Conservation (phyloP, 140 eudicot genomes). For the Erigeron philadelphicus region DNA sequence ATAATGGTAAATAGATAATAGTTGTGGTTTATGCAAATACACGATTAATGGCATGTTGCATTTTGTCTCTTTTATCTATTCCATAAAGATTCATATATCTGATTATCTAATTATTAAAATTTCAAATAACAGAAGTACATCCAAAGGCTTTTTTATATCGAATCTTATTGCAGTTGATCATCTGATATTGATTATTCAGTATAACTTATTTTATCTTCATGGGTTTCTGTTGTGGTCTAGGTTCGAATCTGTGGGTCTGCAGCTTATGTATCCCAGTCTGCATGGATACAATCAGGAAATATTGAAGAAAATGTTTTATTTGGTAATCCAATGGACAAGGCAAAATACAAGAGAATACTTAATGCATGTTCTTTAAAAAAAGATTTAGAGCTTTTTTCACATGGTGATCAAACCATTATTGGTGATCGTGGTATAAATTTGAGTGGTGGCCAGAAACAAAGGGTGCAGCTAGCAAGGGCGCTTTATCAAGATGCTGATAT, state of each 20-base stretch:
- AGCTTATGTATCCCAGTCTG: slow-evolving; percentile 95
- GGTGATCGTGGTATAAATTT: slow-evolving; percentile 96
- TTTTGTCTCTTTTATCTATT: no score
- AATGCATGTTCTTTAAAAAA: slow-evolving; percentile 78
- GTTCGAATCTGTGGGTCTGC: slow-evolving; percentile 81
- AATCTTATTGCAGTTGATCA: no score
- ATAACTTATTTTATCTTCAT: no score
- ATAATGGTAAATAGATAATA: no score
- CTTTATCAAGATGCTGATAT: slow-evolving; percentile 97
- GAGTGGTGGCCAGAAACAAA: slow-evolving; percentile 97
- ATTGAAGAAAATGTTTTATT: slow-evolving; percentile 82
- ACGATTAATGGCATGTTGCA: no score
- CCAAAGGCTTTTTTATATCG: no score
- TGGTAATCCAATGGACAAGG: slow-evolving; percentile 84
- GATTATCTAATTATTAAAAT: no score
- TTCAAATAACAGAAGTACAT: no score
- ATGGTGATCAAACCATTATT: slow-evolving; percentile 91
- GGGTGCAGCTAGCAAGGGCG: slow-evolving; percentile 97
- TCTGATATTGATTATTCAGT: no score
- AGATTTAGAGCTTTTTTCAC: slow-evolving; percentile 77
- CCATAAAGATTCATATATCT: no score
- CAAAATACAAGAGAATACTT: slow-evolving; percentile 70
- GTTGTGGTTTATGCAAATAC: no score
- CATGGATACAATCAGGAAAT: slow-evolving; percentile 95
- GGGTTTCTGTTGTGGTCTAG: slow-evolving; percentile 32